These are phyloP conservation scores for Coemansia sp. DNA, from an alignment of 192 early-diverging fungal genomes.

Conservation along the genomic window DNA sequence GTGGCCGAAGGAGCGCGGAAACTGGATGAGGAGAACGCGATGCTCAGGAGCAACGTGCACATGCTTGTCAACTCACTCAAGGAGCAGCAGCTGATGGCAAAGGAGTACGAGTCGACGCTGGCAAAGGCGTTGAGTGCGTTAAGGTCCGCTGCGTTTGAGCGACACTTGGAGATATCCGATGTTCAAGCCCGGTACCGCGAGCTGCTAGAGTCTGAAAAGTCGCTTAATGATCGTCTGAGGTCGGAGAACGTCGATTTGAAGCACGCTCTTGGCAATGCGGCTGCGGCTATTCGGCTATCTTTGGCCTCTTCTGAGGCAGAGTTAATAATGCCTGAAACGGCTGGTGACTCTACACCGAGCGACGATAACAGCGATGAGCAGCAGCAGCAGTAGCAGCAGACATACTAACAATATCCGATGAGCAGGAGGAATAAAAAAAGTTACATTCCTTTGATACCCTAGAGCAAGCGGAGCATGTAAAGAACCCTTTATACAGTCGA, in stretches of 20 bases:
- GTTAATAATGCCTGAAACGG: background rate
- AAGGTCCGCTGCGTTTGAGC: slow-evolving; percentile 40
- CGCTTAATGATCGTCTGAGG: slow-evolving; percentile 33
- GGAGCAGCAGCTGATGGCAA: slow-evolving; percentile 51
- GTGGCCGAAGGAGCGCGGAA: background rate
- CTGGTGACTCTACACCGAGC: background rate
- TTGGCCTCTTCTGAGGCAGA: slow-evolving; percentile 5
- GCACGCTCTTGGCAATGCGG: slow-evolving; percentile 25
- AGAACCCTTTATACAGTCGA: too few relatives aligned
- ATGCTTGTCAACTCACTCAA: slow-evolving; percentile 27
- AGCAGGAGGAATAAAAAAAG: background rate
- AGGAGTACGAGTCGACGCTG: slow-evolving; percentile 43
- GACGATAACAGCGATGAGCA: background rate
- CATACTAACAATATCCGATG: background rate
- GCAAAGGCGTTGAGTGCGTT: slow-evolving; percentile 36
- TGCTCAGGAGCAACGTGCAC: slow-evolving; percentile 21
- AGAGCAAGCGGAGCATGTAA: background rate
- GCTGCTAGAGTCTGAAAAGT: slow-evolving; percentile 29
- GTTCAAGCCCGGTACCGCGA: slow-evolving; percentile 38
- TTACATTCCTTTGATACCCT: background rate
- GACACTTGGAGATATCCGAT: slow-evolving; percentile 30
- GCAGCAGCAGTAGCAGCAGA: background rate
- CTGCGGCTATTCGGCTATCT: slow-evolving; percentile 19
- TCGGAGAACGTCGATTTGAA: slow-evolving; percentile 34
- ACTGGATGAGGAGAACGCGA: slow-evolving; percentile 29